These are phyloP conservation scores for Candida mattraensis DNA, from an alignment of 805 yeast genomes.

Conservation along the genomic window DNA sequence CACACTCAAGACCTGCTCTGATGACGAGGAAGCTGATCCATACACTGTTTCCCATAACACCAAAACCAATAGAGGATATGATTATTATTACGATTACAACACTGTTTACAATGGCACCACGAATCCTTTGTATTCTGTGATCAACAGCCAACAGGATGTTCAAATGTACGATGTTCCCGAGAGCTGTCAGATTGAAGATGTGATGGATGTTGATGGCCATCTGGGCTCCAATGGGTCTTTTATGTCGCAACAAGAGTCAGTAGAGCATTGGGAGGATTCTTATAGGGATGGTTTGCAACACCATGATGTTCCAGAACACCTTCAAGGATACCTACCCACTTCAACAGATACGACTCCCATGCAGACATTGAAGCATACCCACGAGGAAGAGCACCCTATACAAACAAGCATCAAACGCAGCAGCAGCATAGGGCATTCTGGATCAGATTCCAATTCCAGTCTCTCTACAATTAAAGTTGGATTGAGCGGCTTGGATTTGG, in stretches of 20 bases:
- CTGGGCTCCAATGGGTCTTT: neutral
- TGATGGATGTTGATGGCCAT: constrained; percentile 25
- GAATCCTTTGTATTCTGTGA: constrained; percentile 37
- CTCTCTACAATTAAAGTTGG: constrained; percentile 34
- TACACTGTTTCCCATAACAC: constrained; percentile 71
- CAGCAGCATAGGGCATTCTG: constrained; percentile 20
- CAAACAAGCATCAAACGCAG: constrained; percentile 14
- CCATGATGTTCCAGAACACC: constrained; percentile 3
- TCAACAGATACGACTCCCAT: neutral
- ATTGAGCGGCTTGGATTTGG: constrained; percentile 31
- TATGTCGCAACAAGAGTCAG: neutral
- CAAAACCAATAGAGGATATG: constrained; percentile 70
- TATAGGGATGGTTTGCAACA: neutral
- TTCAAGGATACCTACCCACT: constrained; percentile 1
- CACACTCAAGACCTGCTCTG: constrained; percentile 70
- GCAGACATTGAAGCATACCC: constrained; percentile 1
- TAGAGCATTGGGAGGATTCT: neutral
- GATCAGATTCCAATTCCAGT: constrained; percentile 13
- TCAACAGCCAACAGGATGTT: constrained; percentile 25
- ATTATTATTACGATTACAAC: constrained; percentile 77
- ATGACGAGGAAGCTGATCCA: constrained; percentile 59
- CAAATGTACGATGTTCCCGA: constrained; percentile 40
- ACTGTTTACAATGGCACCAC: constrained; percentile 63
- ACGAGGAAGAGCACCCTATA: constrained; percentile 7
- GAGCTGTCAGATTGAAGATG: constrained; percentile 39